phyloP scores from a whole-genome alignment of 148 eudicot species.

The Salicornia ramosissima region DNA sequence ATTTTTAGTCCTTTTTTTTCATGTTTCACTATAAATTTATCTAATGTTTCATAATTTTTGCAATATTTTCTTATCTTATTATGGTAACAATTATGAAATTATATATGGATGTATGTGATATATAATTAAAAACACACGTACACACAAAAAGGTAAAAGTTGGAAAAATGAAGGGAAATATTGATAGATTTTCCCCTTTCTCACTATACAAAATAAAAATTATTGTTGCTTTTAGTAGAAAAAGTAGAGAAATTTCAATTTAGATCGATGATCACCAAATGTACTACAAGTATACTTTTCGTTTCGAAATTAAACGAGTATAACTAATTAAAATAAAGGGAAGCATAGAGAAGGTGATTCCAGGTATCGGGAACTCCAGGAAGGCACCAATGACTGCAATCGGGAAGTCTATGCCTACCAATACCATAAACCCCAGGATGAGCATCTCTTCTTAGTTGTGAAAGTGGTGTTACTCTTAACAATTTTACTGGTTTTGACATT shows the following conservation, averaged over 20 bases:
- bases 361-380: slow-evolving; percentile 59
- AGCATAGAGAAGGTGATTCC: slow-evolving; percentile 53
- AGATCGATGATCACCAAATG: too few relatives aligned
- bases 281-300: too few relatives aligned
- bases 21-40: too few relatives aligned
- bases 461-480: slow-evolving; percentile 37
- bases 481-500: slow-evolving; percentile 29
- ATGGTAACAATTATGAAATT: too few relatives aligned
- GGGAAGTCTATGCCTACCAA: slow-evolving; percentile 26
- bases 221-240: too few relatives aligned
- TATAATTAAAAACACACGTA: too few relatives aligned
- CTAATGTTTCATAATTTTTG: too few relatives aligned
- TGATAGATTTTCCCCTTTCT: background rate
- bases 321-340: slow-evolving; percentile 17
- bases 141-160: too few relatives aligned
- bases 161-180: background rate
- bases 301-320: background rate
- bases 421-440: slow-evolving; percentile 43
- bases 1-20: too few relatives aligned
- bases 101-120: too few relatives aligned
- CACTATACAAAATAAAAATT: background rate
- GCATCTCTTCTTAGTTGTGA: slow-evolving; percentile 53
- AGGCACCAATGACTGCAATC: slow-evolving; percentile 79
- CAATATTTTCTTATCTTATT: too few relatives aligned
- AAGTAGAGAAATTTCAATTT: too few relatives aligned